Conservation (phyloP, 169 alveolate species). For the Plasmodium fragile region DNA sequence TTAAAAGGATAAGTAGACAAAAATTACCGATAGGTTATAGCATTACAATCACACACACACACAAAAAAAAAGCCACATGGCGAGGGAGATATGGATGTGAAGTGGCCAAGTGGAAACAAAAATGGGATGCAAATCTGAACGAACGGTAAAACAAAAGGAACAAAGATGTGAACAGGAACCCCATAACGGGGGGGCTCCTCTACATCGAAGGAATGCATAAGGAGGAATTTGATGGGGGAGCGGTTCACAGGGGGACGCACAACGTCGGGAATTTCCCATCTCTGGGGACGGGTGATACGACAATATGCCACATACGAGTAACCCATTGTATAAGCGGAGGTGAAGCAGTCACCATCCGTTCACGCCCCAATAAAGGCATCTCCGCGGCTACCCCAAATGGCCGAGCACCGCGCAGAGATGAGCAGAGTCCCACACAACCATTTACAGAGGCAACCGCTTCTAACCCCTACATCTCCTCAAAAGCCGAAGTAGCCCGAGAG, state of each 20-base stretch:
- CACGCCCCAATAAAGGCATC: neutral
- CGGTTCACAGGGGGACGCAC: neutral
- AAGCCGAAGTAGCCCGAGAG: constrained; percentile 64
- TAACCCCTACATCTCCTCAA: neutral
- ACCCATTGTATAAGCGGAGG: neutral
- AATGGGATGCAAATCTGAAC: neutral
- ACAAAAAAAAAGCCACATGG: neutral
- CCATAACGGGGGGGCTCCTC: neutral
- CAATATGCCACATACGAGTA: neutral
- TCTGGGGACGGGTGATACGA: neutral
- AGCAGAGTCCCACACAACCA: neutral
- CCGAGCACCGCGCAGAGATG: neutral
- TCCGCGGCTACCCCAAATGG: neutral
- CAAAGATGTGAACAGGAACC: neutral
- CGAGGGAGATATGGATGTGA: neutral
- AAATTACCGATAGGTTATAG: neutral
- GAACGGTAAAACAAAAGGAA: neutral
- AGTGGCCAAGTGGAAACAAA: neutral
- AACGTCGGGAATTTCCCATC: neutral
- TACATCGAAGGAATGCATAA: neutral
- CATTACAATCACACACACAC: neutral
- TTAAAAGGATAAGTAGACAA: neutral
- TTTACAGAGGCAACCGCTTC: neutral
- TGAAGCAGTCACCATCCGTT: neutral
- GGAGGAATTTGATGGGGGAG: neutral